phyloP scores from a whole-genome alignment of 2,329 filamentous ascomycete genomes.

The Colletotrichum plurivorum region DNA sequence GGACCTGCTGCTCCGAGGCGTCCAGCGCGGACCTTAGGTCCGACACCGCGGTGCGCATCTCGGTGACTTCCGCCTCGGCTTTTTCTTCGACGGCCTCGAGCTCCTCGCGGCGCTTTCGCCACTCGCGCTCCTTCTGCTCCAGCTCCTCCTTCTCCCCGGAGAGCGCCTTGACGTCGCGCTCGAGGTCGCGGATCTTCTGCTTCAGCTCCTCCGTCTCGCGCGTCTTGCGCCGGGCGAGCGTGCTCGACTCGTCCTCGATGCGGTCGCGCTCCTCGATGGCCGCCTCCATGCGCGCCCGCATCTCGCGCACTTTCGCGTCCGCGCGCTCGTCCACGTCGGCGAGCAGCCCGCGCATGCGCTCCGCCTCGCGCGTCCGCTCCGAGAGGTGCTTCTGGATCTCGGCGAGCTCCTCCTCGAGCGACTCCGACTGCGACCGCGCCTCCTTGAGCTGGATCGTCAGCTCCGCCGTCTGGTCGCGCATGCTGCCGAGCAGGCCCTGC shows the following conservation, averaged over 20 bases:
- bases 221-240: conserved; percentile 80
- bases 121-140: conserved; percentile 79
- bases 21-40: conserved; percentile 86
- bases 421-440: conserved; percentile 83
- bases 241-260: conserved; percentile 90
- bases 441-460: conserved; percentile 94
- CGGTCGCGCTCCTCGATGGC: conserved; percentile 95
- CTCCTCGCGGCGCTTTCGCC: conserved; percentile 80
- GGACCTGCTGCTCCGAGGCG: conserved; percentile 86
- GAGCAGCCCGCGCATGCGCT: conserved; percentile 93
- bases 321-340: conserved; percentile 88
- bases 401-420: conserved; percentile 90
- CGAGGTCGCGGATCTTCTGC: conserved; percentile 82
- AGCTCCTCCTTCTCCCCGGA: conserved; percentile 84
- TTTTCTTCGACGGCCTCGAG: conserved; percentile 79
- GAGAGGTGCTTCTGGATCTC: conserved; percentile 89
- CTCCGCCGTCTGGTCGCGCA: conserved; percentile 93
- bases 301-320: conserved; percentile 86
- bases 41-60: conserved; percentile 82
- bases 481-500: conserved; percentile 88
- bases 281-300: conserved; percentile 88
- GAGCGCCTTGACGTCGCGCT: conserved; percentile 80
- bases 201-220: conserved; percentile 91
- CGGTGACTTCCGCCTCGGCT: conserved; percentile 79
- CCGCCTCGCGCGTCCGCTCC: conserved; percentile 90